Evolutionary conservation across 305 asterid genomes (phyloP), one percentile per base, ranked within the genome.

Genomic region (Solanum hybrid): DNA sequence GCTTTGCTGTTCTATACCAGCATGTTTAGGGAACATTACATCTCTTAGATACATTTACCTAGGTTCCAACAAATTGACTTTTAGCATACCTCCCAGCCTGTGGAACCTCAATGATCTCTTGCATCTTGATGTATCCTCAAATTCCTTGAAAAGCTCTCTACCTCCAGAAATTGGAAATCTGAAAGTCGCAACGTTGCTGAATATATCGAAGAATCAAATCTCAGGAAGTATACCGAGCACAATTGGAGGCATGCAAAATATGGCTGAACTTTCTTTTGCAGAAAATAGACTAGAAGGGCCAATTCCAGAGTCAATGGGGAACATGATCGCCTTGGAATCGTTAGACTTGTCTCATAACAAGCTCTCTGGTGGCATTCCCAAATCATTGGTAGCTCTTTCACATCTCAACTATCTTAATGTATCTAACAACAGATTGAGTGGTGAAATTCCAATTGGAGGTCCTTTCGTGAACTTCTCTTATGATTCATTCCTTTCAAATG

Each of bases 391-490:
- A 56, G 36, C 34, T 5, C 92, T 93, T 76, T 6, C 34, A 31
- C 3, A 56, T 78, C 93, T 94, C 56, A 40, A 17, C 13, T 42
- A 85, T 84, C 89, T 94, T 56, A 91, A 92, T 34, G 86, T 93
- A 51, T 91, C 95, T 14, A 89, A 88, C 78, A 93, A 93, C 51
- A n/a, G 86, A 31, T 87, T 92, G 32, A 77, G 90, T 9, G 93
- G 94, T 7, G 94, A 89, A 87, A 92, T 93, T 79, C 94, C 95
- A 13, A 56, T 80, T 3, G 87, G 32, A 24, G 95, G 94, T 88
- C 93, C 95, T 24, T 94, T 94, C 29, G 7, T 5, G 37, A 93
- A 93, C 86, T 93, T 94, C 90, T 92, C 93, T 4, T 3, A 11
- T 29, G 90, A 92, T 46, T 91, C 92, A 8, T 94, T 93, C 78